A percentile compares a stretch with the other conserved stretches of the same genome.
Evolutionary conservation across 768 basidiomycete species (phyloP).

Genomic region (Mycena maculata): DNA sequence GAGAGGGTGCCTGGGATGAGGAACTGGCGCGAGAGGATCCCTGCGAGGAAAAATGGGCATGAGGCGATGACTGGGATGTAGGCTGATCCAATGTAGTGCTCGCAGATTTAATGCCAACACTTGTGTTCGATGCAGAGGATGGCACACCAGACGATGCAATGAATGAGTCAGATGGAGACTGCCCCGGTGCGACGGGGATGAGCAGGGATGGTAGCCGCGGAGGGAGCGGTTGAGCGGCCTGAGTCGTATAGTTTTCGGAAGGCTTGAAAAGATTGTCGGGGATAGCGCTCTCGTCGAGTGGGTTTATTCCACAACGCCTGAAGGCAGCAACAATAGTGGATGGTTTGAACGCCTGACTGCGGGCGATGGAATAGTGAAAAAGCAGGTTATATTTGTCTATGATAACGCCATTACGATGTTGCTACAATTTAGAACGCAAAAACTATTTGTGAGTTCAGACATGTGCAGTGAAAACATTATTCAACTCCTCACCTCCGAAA

Average conservation of each 20-base stretch:
- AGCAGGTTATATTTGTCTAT: constrained; percentile 33
- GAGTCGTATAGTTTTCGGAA: constrained; percentile 24
- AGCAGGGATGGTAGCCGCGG: constrained; percentile 7
- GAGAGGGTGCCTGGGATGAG: no score
- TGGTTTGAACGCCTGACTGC: constrained; percentile 20
- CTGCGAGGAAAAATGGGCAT: no score
- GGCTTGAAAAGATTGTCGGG: neutral
- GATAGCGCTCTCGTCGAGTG: constrained; percentile 32
- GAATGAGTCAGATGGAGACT: no score
- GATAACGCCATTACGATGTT: neutral
- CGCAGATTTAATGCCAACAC: no score
- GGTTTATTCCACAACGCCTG: constrained; percentile 34
- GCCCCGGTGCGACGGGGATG: no score
- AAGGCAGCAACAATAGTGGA: constrained; percentile 33
- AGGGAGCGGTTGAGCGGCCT: constrained; percentile 15
- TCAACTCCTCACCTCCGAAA: neutral
- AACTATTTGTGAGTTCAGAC: no score
- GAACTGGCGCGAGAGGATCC: no score
- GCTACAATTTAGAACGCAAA: neutral
- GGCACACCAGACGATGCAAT: no score
- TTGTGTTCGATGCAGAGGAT: no score
- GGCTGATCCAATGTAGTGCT: no score
- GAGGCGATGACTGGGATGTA: no score
- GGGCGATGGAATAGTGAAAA: constrained; percentile 22
- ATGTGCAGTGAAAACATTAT: neutral